Percentiles rank a stretch among this genome's conserved stretches.
Evolutionary conservation across 1,284 basidiomycete genomes (phyloP).

Genomic region (Malassezia yamatoensis): DNA sequence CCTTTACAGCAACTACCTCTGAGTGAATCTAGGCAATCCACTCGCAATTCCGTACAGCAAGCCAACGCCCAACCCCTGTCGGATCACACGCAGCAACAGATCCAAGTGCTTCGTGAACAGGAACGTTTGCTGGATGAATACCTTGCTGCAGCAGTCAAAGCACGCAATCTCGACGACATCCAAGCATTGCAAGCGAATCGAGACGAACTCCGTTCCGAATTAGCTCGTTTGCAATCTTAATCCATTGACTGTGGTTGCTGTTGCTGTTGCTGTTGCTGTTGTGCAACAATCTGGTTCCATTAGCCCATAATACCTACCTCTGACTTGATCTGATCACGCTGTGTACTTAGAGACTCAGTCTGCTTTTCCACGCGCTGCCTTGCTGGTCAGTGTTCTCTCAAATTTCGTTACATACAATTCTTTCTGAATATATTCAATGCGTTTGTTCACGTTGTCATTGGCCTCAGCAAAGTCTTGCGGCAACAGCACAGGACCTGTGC

Average conservation of each 20-base stretch:
- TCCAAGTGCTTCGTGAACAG: constrained; percentile 33
- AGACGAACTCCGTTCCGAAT: constrained; percentile 36
- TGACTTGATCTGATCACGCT: constrained; percentile 13
- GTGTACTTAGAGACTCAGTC: constrained; percentile 3
- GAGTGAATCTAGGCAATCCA: not conserved
- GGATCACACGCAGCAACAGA: not conserved
- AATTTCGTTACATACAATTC: constrained; percentile 65
- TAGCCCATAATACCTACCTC: constrained; percentile 5
- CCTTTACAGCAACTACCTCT: constrained; percentile 55
- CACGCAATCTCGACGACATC: constrained; percentile 40
- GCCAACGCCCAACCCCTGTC: constrained; percentile 2
- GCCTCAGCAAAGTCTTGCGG: constrained; percentile 83
- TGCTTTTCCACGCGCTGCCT: constrained; percentile 16
- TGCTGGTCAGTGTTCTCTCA: not conserved
- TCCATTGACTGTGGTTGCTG: not conserved
- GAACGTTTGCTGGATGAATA: constrained; percentile 30
- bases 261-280: not conserved
- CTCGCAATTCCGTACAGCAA: not conserved
- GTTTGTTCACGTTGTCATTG: constrained; percentile 76
- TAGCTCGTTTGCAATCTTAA: constrained; percentile 21
- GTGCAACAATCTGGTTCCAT: constrained; percentile 8
- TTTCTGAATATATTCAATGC: constrained; percentile 75
- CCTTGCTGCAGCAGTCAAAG: constrained; percentile 29
- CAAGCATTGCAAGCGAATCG: constrained; percentile 29
- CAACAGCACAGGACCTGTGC: constrained; percentile 80